These are phyloP conservation scores for Saccharomycopsis hybrid DNA, from an alignment of 1,139 yeast genomes.

Conservation along the genomic window DNA sequence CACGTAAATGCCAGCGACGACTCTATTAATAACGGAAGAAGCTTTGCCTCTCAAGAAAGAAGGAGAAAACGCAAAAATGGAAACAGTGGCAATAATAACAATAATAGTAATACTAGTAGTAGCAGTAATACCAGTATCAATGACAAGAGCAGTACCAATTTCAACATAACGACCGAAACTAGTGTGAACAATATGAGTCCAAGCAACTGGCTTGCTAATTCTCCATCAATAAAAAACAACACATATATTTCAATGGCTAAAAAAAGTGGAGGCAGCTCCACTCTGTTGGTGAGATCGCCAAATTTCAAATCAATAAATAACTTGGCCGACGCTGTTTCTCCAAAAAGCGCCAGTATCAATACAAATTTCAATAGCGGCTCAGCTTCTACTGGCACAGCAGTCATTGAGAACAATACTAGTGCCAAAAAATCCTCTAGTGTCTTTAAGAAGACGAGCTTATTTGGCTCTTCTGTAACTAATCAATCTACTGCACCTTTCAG, in stretches of 20 bases:
- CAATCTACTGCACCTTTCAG: no score
- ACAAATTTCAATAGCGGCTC: not conserved
- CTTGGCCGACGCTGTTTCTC: not conserved
- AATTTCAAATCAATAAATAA: constrained; percentile 9
- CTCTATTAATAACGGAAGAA: constrained; percentile 13
- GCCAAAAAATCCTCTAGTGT: no score
- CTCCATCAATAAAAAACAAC: constrained; percentile 1
- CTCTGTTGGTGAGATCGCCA: constrained; percentile 13
- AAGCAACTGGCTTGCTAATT: constrained; percentile 1
- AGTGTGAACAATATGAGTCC: constrained; percentile 5
- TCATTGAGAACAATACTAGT: no score
- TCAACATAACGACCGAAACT: not conserved
- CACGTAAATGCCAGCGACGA: constrained; percentile 18
- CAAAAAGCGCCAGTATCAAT: not conserved
- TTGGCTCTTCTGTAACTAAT: no score
- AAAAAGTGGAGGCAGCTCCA: not conserved
- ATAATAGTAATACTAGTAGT: not conserved
- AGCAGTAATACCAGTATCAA: not conserved
- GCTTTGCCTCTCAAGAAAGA: not conserved
- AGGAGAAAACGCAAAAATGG: not conserved
- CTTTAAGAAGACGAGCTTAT: no score
- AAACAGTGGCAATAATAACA: not conserved
- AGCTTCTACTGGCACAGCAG: no score
- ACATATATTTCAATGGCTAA: not conserved
- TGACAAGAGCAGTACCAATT: not conserved